Evolutionary conservation across 805 yeast species (phyloP).

Genomic region (Cyberlindnera lachancei): DNA sequence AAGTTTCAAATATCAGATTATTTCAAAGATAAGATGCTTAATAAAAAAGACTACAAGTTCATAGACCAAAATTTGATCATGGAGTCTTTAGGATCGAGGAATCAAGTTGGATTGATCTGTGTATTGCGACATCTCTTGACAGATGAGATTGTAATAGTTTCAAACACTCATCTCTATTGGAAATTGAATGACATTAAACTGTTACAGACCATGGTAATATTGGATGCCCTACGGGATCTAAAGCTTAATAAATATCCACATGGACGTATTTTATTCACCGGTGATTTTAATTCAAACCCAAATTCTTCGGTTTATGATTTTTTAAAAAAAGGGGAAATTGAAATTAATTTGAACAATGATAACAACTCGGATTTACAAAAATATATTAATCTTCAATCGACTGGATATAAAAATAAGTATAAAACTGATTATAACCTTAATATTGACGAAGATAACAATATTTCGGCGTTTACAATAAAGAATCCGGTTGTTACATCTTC

Average conservation of each 20-base stretch:
- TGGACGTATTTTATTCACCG: constrained; percentile 38
- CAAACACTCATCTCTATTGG: constrained; percentile 63
- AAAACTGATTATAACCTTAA: too few relatives aligned
- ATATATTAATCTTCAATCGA: too few relatives aligned
- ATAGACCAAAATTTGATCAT: constrained; percentile 16
- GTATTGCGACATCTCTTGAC: constrained; percentile 38
- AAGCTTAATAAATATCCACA: constrained; percentile 21
- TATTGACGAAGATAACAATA: constrained; percentile 18
- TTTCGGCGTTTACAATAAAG: constrained; percentile 19
- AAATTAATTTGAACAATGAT: too few relatives aligned
- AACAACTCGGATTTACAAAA: too few relatives aligned
- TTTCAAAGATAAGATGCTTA: constrained; percentile 8
- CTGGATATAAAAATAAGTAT: too few relatives aligned
- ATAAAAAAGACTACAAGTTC: constrained; percentile 8
- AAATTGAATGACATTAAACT: constrained; percentile 47
- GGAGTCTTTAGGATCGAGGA: constrained; percentile 34
- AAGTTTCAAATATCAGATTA: constrained; percentile 25
- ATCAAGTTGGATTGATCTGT: constrained; percentile 51
- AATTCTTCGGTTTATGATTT: constrained; percentile 42
- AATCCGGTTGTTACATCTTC: constrained; percentile 24
- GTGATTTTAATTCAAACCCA: constrained; percentile 50
- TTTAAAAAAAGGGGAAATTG: constrained; percentile 27
- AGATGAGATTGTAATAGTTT: constrained; percentile 33
- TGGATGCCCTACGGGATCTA: constrained; percentile 26
- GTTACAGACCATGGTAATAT: constrained; percentile 41